phyloP scores from a whole-genome alignment of 495 filamentous ascomycete genomes.

The Penicillium malachiteum region DNA sequence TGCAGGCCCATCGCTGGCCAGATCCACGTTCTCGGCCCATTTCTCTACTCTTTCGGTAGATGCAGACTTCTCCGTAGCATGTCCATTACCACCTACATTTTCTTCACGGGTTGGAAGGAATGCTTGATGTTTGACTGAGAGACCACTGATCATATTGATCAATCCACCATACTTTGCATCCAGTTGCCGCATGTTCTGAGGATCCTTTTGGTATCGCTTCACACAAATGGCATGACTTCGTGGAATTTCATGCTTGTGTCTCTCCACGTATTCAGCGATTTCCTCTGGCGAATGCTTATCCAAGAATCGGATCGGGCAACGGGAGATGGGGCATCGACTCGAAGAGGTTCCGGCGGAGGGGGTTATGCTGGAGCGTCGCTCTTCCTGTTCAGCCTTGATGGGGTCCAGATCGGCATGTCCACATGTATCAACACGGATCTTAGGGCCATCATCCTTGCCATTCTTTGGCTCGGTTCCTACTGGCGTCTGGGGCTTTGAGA shows the following conservation, averaged over 20 bases:
- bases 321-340: constrained; percentile 74
- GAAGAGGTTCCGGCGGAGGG: constrained; percentile 51
- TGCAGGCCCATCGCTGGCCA: constrained; percentile 18
- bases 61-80: constrained; percentile 15
- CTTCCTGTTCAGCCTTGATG: constrained; percentile 44
- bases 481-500: constrained; percentile 37
- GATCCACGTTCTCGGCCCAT: constrained; percentile 74
- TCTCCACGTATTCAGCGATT: constrained; percentile 83
- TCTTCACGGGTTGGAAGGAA: constrained; percentile 65
- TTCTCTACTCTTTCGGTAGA: constrained; percentile 68
- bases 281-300: constrained; percentile 90
- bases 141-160: constrained; percentile 84
- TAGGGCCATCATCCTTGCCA: constrained; percentile 26
- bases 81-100: constrained; percentile 29
- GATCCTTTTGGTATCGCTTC: constrained; percentile 78
- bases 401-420: constrained; percentile 43
- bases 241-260: constrained; percentile 88
- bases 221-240: constrained; percentile 90
- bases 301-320: constrained; percentile 86
- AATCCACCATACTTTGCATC: constrained; percentile 90
- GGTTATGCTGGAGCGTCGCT: constrained; percentile 37
- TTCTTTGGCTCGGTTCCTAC: constrained; percentile 29
- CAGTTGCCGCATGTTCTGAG: constrained; percentile 74
- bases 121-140: constrained; percentile 78
- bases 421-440: constrained; percentile 32